These are phyloP conservation scores for Colletotrichum musicola DNA, from an alignment of 2,329 filamentous ascomycete genomes.

Conservation along the genomic window DNA sequence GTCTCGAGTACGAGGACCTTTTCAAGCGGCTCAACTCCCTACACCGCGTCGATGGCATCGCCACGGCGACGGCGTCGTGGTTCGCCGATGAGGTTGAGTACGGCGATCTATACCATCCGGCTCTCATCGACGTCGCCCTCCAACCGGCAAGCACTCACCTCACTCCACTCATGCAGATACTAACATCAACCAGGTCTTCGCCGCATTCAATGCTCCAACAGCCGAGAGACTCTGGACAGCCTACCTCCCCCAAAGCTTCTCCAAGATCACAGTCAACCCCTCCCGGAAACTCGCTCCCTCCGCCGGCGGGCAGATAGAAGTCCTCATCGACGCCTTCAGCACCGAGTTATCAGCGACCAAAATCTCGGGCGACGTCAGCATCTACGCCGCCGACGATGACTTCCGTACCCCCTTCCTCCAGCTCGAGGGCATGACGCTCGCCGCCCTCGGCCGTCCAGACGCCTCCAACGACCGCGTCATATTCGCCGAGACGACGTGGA, in stretches of 20 bases:
- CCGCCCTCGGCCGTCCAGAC: not conserved
- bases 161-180: not conserved
- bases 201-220: slow-evolving; percentile 2
- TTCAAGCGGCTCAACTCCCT: slow-evolving; percentile 14
- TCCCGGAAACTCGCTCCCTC: not conserved
- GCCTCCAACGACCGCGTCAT: slow-evolving; percentile 20
- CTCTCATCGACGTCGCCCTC: slow-evolving; percentile 18
- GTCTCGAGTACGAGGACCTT: not conserved
- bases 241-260: slow-evolving; percentile 15
- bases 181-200: not conserved
- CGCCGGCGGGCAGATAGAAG: not conserved
- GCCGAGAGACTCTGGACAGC: slow-evolving; percentile 2
- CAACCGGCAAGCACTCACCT: slow-evolving; percentile 5
- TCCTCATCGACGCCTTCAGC: slow-evolving; percentile 14
- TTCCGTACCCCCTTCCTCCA: slow-evolving; percentile 9
- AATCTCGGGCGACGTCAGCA: slow-evolving; percentile 16
- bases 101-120: not conserved
- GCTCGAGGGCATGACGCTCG: slow-evolving; percentile 7
- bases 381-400: slow-evolving; percentile 4
- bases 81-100: slow-evolving; percentile 12
- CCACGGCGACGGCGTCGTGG: slow-evolving; percentile 18
- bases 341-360: not conserved
- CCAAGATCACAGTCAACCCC: slow-evolving; percentile 12
- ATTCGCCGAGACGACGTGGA: slow-evolving; percentile 18
- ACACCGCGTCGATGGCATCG: slow-evolving; percentile 14